Base-by-base conservation (phyloP, 2,329 filamentous ascomycete genomes). In the Zymoseptoria brevis region DNA sequence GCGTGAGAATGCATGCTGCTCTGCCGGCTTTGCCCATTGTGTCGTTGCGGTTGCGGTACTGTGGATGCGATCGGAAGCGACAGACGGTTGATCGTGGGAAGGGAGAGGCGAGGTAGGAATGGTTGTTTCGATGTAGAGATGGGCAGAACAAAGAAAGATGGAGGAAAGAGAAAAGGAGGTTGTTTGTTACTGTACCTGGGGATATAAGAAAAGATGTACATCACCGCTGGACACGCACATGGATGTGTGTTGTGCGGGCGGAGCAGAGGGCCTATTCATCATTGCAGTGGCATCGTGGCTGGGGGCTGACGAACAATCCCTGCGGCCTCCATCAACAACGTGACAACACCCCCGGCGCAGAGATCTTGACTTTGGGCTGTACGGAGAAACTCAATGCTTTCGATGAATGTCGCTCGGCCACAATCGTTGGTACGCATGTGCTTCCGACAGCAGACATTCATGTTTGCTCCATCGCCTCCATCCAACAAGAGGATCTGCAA, bases 1-100 rank as follows among this genome's bases (percentile, higher is more conserved):
- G 93, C 79, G 91, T 79, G 76, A 89, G 83, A 76, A 97, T 94
- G 77, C 91, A 96, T 74, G 89, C 79, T 69, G 93, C 84, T 71
- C 93, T 85, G 67, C 90, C 92, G 71, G 83, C 80, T 77, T 87
- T 86, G 63, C 85, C 85, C 86, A 88, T 89, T 35, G 63, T 79
- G 56, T 61, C 56, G 48, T 30, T 29, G 54, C 50, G 19, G 19
- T 51, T 48, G 53, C 22, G 30, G 35, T 48, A 16, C 7, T 30
- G 26, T 58, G 50, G 26, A n/a, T 54, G 30, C 48, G 30, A 26
- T 54, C 7, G 51, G 21, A 45, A 22, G 49, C 35, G 35, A 41
- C 35, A 16, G 35, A 45, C 3, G 35, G 26, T 26, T 49, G 53
- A 19, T 53, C n/a, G 26, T 41, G 49, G 45, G 48, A 26, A 30